Evolutionary conservation across 2,329 filamentous ascomycete species (phyloP).

Genomic region (Cercospora sp.): DNA sequence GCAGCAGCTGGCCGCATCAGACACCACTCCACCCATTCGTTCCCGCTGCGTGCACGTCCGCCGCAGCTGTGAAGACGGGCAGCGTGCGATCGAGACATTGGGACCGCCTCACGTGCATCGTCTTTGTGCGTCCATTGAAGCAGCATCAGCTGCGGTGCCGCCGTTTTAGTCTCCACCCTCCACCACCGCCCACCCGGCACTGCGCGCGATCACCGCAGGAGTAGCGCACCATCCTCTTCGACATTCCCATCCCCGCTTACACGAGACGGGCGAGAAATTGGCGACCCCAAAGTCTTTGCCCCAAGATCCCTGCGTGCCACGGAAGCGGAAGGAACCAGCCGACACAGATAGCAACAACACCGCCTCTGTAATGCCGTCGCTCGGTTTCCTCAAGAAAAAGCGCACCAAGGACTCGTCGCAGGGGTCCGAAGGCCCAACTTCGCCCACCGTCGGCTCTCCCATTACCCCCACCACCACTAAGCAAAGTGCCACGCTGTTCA

Average conservation of each 20-base stretch:
- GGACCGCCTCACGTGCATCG: neutral
- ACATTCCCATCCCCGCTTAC: conserved; percentile 19
- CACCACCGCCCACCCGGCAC: neutral
- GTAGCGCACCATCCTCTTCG: neutral
- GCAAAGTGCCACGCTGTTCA: conserved; percentile 28
- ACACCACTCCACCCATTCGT: neutral
- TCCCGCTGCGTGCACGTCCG: neutral
- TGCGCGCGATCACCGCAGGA: neutral
- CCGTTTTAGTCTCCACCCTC: conserved; percentile 9
- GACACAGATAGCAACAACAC: conserved; percentile 14
- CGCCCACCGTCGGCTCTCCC: conserved; percentile 51
- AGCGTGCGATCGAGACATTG: neutral
- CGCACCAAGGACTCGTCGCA: conserved; percentile 81
- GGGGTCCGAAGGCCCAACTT: conserved; percentile 60
- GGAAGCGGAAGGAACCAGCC: conserved; percentile 28
- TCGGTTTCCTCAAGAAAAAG: conserved; percentile 98
- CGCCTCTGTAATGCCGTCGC: conserved; percentile 72
- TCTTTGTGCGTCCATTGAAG: conserved; percentile 10
- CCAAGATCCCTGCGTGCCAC: conserved; percentile 27
- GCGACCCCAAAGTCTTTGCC: conserved; percentile 19
- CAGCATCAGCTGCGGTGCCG: conserved; percentile 7
- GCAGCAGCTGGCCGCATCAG: neutral
- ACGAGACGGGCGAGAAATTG: conserved; percentile 23
- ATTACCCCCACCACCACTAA: conserved; percentile 53
- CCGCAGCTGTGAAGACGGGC: neutral